phyloP scores from a whole-genome alignment of 2,329 filamentous ascomycete genomes.

The Zarea fungicola region DNA sequence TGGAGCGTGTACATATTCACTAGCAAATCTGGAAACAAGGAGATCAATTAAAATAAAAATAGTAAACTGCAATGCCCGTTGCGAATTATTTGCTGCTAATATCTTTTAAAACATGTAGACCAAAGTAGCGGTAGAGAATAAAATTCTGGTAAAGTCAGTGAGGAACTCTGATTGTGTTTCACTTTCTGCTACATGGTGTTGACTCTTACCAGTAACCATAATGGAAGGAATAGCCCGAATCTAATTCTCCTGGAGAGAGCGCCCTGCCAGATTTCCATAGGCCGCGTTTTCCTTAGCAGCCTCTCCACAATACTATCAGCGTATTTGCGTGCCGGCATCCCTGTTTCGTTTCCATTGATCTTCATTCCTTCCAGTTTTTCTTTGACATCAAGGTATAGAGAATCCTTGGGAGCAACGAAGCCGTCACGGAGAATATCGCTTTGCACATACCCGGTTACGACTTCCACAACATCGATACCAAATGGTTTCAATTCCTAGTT shows the following conservation, averaged over 20 bases:
- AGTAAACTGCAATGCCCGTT: too few relatives aligned
- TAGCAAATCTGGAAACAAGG: too few relatives aligned
- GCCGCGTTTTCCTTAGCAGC: conserved; percentile 1
- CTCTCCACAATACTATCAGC: conserved; percentile 9
- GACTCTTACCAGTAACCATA: conserved; percentile 9
- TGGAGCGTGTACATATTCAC: too few relatives aligned
- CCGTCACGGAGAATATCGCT: conserved; percentile 14
- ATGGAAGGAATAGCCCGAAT: conserved; percentile 1
- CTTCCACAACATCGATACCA: conserved; percentile 13
- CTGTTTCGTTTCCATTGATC: conserved; percentile 8
- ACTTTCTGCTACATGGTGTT: too few relatives aligned
- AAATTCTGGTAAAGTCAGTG: too few relatives aligned
- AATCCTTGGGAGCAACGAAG: conserved; percentile 8
- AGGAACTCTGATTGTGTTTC: too few relatives aligned
- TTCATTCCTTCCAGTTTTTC: conserved; percentile 7
- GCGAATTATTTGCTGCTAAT: too few relatives aligned
- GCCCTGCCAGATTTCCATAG: conserved; percentile 14
- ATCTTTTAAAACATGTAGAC: too few relatives aligned
- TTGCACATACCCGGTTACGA: conserved; percentile 14
- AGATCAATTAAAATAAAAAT: too few relatives aligned
- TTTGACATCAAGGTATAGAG: conserved; percentile 10
- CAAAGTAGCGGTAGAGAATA: too few relatives aligned
- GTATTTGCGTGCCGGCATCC: conserved; percentile 8
- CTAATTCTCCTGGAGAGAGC: conserved; percentile 2
- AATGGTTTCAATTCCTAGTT: conserved; percentile 13